A percentile compares a stretch with the other conserved stretches of the same genome.
Evolutionary conservation across 2,329 filamentous ascomycete species (phyloP).

Genomic region (Pseudogymnoascus sp.): DNA sequence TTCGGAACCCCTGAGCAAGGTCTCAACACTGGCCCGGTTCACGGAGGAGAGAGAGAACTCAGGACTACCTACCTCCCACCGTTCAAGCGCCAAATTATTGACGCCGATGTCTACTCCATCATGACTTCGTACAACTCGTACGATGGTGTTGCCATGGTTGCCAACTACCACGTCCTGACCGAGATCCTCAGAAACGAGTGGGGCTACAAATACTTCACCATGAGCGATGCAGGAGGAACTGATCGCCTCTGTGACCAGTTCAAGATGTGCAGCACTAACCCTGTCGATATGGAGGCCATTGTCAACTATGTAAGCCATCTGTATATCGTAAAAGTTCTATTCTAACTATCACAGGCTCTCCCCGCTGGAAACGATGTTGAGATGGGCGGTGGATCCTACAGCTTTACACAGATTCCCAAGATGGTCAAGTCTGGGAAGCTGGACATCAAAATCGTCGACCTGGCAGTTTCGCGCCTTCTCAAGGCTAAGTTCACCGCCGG

Average conservation of each 20-base stretch:
- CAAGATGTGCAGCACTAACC: conserved; percentile 50
- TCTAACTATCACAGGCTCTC: conserved; percentile 37
- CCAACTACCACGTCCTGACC: conserved; percentile 57
- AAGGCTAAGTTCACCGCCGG: conserved; percentile 61
- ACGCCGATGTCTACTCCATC: conserved; percentile 56
- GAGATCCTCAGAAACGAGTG: conserved; percentile 63
- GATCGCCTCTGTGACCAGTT: conserved; percentile 59
- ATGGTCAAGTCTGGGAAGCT: conserved; percentile 55
- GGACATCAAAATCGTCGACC: conserved; percentile 50
- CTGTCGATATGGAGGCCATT: conserved; percentile 57
- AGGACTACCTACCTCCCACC: conserved; percentile 48
- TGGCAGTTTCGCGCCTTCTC: conserved; percentile 56
- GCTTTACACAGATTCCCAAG: conserved; percentile 56
- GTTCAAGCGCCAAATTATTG: conserved; percentile 63
- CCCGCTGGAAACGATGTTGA: conserved; percentile 65
- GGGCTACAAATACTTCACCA: conserved; percentile 62
- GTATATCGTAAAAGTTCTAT: not conserved
- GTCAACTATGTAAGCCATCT: conserved; percentile 42
- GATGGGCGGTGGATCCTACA: conserved; percentile 70
- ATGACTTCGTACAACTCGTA: conserved; percentile 72
- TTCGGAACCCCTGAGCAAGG: conserved; percentile 64
- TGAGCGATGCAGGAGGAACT: conserved; percentile 61
- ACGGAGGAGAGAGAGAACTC: conserved; percentile 45
- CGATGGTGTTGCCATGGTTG: conserved; percentile 60
- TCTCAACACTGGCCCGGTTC: conserved; percentile 54